These are phyloP conservation scores for Quercus robur DNA, from an alignment of 306 rosid species.

Conservation along the genomic window DNA sequence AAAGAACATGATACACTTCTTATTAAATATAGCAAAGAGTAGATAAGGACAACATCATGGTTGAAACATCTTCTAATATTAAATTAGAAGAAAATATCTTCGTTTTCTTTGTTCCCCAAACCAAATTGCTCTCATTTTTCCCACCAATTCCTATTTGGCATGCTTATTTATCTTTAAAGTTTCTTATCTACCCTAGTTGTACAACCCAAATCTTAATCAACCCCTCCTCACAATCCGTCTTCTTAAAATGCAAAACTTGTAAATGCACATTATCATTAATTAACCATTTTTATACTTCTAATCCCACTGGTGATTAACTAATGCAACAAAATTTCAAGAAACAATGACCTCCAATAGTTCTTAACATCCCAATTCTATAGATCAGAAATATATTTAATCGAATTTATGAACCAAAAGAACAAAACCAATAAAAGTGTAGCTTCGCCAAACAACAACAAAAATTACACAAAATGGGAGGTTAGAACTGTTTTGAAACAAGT, in stretches of 20 bases:
- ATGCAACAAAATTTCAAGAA: not conserved
- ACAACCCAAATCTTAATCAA: not conserved
- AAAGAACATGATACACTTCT: not conserved
- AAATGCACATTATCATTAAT: not conserved
- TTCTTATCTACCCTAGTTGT: not conserved
- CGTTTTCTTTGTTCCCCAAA: not conserved
- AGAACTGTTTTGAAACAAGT: not conserved
- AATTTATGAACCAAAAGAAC: not conserved
- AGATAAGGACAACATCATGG: not conserved
- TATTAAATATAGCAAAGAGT: slow-evolving; percentile 3
- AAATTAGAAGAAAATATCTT: not conserved
- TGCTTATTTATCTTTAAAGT: not conserved
- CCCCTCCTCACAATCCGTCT: not conserved
- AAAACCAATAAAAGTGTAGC: not conserved
- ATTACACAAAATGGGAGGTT: not conserved
- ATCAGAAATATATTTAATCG: not conserved
- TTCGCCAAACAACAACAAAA: not conserved
- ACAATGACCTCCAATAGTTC: not conserved
- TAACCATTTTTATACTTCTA: not conserved
- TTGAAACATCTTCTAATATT: not conserved
- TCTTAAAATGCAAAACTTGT: not conserved
- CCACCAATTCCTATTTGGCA: not conserved
- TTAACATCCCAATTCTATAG: not conserved
- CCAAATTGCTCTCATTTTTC: not conserved
- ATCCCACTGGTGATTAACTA: not conserved